Evolutionary conservation across 1,284 basidiomycete species (phyloP), one percentile per base, ranked within the genome.

Genomic region (Boletus mariae): DNA sequence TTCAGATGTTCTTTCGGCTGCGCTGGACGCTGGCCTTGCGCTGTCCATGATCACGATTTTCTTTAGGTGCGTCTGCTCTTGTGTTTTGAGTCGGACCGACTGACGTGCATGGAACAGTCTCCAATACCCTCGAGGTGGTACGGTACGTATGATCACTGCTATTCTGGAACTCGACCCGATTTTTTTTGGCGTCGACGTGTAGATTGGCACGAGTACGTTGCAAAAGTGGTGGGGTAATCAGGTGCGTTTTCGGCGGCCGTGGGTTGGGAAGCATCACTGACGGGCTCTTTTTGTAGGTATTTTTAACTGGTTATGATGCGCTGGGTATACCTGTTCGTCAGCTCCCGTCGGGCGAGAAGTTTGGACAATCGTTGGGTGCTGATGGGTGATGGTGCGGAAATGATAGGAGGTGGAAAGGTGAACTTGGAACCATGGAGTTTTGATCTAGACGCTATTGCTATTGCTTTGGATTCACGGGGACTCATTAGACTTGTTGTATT

Each of bases 201-300:
- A 77, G 68, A 81, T 83, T 49, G 80, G 82, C 2, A 29, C 52
- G 12, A 54, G 64, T 34, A 76, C 63, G 23, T 67, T 84, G 48
- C 63, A 66, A 20, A 60, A 51, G 0, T 84, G 82, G 82, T 82
- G 80, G 80, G 80, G 80, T 8, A 83, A 81, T 57, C 76, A 69
- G 6, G 70, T 68, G 40, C 45, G 61, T 55, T 11, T 40, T 26
- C 3, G 35, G n/a, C 15, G 8, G 7, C n/a, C 35, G 35, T 37
- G 35, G 8, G 7, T 5, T 6, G 17, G 17, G 15, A 8, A 4
- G 20, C 9, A 37, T 3, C 6, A 5, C 17, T 41, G 40, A 41
- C 20, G 12, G n/a, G 1, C 38, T 35, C n/a, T n/a, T 15, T 13
- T 20, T 1, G 2, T 28, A 60, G 64, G 71, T 72, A 47, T 78